Base-by-base conservation (phyloP, 352 stramenopile species). In the Phytophthora litchii region DNA sequence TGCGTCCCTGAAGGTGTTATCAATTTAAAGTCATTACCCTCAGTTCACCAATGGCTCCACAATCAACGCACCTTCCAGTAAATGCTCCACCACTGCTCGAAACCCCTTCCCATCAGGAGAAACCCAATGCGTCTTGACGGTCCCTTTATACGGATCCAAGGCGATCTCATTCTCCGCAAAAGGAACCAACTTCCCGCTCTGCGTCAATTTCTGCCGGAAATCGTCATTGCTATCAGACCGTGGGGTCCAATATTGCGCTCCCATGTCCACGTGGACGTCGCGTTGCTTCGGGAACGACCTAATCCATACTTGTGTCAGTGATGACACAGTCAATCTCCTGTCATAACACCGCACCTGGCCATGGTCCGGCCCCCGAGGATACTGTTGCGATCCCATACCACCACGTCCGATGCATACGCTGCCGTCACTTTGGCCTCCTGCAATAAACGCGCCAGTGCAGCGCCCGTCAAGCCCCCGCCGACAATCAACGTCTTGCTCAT, bases 321-420 rank as follows among this genome's bases (percentile, higher is more conserved):
- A 27, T 32, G 4, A 14, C 13, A 43, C 21, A 35, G 27, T 44
- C 20, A 10, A 36, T n/a, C 29, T 11, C 1, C n/a, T 43, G 41
- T 44, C 12, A 45, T 25, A 50, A 40, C 14, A 29, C 35, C 50
- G 17, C 36, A 87, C 77, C 81, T 70, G 42, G 78, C 78, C 80
- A 92, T 90, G 48, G 78, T 83, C 31, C 83, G 76, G 3, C 83
- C 80, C 17, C 80, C 80, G 0, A 70, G 52, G 54, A 90, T 87
- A 44, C 68, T 92, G 55, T 84, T 89, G 49, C 86, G 80, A 40
- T 92, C 83, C 83, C 83, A 92, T 10, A 90, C 63, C 16, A 83
- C 40, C 40, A 88, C 65, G 9, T 87, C 66, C 17, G 60, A 63
- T 11, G 55, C 58, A 23, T 60, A 66, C 20, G n/a, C 43, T 4